A percentile compares a stretch with the other conserved stretches of the same genome.
Conservation (phyloP, 1,284 basidiomycete genomes). For the Leucoagaricus sp. region DNA sequence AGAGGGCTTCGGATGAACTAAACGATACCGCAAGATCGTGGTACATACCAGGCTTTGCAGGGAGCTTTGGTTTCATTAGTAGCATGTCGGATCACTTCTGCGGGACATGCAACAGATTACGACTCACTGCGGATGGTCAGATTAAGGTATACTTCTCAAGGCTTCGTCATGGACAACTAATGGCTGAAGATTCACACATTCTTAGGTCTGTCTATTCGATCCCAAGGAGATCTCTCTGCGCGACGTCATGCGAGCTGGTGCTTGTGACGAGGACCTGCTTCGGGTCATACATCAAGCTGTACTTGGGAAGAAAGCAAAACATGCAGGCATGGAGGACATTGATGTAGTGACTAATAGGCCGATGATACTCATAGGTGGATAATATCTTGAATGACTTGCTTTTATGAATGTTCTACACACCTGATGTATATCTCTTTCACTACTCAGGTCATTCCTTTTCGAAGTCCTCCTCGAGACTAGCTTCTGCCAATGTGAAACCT, state of each 20-base stretch:
- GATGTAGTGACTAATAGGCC: slow-evolving; percentile 77
- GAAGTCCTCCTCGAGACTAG: not conserved
- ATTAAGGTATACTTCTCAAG: slow-evolving; percentile 64
- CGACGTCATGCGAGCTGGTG: slow-evolving; percentile 68
- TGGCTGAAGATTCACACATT: not conserved
- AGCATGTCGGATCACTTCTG: slow-evolving; percentile 95
- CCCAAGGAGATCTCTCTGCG: slow-evolving; percentile 82
- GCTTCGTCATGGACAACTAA: not conserved
- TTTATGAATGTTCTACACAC: slow-evolving; percentile 7
- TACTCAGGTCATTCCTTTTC: slow-evolving; percentile 9
- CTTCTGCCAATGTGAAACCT: not conserved
- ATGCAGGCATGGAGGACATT: slow-evolving; percentile 82
- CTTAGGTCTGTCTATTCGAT: slow-evolving; percentile 85
- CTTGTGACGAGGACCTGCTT: slow-evolving; percentile 66
- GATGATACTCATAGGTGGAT: slow-evolving; percentile 92
- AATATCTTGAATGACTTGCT: slow-evolving; percentile 41
- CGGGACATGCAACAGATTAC: slow-evolving; percentile 79
- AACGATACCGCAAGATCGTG: slow-evolving; percentile 86
- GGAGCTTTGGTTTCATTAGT: slow-evolving; percentile 86
- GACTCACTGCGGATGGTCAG: slow-evolving; percentile 86
- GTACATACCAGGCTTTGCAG: slow-evolving; percentile 70
- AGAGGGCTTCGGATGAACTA: slow-evolving; percentile 61
- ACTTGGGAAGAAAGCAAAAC: slow-evolving; percentile 78
- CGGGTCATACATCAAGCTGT: slow-evolving; percentile 69
- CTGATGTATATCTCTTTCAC: slow-evolving; percentile 1